Percentiles rank a stretch among this genome's conserved stretches.
Conservation (phyloP, 2,329 filamentous ascomycete genomes). For the Trichophaea hybrida region DNA sequence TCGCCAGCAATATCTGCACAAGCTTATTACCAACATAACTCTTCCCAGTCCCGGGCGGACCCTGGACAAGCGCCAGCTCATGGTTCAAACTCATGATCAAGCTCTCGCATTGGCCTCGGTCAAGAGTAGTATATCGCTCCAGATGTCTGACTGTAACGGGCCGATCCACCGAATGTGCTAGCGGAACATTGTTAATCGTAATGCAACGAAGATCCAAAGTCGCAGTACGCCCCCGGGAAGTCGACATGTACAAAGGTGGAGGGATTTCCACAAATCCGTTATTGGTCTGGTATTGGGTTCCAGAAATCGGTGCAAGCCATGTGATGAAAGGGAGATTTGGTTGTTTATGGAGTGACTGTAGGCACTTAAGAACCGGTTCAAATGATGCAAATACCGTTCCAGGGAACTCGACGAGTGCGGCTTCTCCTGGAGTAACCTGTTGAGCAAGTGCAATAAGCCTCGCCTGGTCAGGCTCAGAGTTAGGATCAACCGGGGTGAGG, state of each 20-base stretch:
- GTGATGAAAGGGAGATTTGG: constrained; percentile 25
- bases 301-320: constrained; percentile 22
- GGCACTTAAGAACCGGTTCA: constrained; percentile 27
- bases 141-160: constrained; percentile 20
- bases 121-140: constrained; percentile 36
- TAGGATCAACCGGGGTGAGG: constrained; percentile 12
- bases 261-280: constrained; percentile 13
- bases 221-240: constrained; percentile 3
- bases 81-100: constrained; percentile 41
- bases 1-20: constrained; percentile 35
- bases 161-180: constrained; percentile 14
- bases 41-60: constrained; percentile 58
- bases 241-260: constrained; percentile 16
- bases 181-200: neutral
- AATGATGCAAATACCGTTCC: constrained; percentile 28
- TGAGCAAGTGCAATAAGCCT: neutral
- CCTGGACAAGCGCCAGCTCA: constrained; percentile 49
- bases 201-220: constrained; percentile 17
- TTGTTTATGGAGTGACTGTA: constrained; percentile 27
- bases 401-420: constrained; percentile 28
- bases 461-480: neutral
- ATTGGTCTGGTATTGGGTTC: constrained; percentile 3
- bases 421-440: neutral
- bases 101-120: constrained; percentile 39
- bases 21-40: constrained; percentile 23